Percentiles rank a stretch among this genome's conserved stretches.
These are phyloP conservation scores for Helianthus tuberosus DNA, from an alignment of 129 eudicot genomes.

Conservation along the genomic window DNA sequence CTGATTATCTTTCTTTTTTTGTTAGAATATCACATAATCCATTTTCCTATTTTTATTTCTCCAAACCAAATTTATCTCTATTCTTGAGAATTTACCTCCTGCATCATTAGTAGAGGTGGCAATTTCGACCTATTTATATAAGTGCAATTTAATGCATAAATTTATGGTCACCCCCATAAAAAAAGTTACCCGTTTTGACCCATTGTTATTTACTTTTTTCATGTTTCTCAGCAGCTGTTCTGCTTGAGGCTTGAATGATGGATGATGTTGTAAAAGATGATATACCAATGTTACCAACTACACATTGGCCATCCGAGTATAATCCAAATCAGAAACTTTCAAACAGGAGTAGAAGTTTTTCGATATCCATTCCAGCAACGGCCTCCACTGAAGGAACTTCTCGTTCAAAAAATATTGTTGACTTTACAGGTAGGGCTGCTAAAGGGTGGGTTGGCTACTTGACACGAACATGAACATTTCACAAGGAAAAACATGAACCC, in stretches of 20 bases:
- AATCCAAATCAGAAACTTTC: constrained; percentile 35
- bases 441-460: no score
- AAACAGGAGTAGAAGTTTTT: constrained; percentile 55
- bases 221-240: constrained; percentile 38
- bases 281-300: constrained; percentile 48
- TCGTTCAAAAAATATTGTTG: constrained; percentile 25
- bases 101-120: no score
- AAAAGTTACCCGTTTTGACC: not conserved
- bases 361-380: constrained; percentile 54
- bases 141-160: no score
- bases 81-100: no score
- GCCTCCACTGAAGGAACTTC: constrained; percentile 37
- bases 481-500: no score
- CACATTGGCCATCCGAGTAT: constrained; percentile 35
- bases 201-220: not conserved
- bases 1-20: no score
- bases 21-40: no score
- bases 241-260: constrained; percentile 45
- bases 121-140: no score
- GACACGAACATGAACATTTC: no score
- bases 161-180: not conserved
- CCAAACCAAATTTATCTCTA: no score
- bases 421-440: constrained; percentile 32
- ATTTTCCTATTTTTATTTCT: no score
- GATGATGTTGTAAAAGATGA: constrained; percentile 58